Base-by-base conservation (phyloP, 805 yeast genomes). In the Jamesozyma gamospora region DNA sequence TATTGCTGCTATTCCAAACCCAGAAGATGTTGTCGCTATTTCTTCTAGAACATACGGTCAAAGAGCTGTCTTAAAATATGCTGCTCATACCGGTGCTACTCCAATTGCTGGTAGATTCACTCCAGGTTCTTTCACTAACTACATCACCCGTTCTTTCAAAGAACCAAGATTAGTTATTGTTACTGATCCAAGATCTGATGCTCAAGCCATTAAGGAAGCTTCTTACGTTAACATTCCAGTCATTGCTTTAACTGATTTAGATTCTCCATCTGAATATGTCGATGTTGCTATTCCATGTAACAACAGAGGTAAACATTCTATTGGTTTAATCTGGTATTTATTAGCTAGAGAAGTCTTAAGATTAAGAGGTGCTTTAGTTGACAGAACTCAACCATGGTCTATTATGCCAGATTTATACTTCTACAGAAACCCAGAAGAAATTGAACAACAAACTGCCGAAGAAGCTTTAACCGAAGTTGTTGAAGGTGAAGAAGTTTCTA, bases 391-490 rank as follows among this genome's bases (percentile, higher is more conserved):
- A 71, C 81, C 83, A 71, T 92, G 99, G 99, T 75, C 94, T 60
- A 92, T 92, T 69, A 92, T 92, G 98, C 97, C 97, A 71, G 99
- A 92, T 77, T 81, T 92, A 72, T 92, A 88, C 90, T 92, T 92
- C 88, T 92, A 92, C 96, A 92, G 99, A 82, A 96, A 92, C 77
- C 98, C 99, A 67, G 97, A 90, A 78, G 99, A 92, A 75, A 82
- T 83, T 71, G 95, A 86, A 75, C 71, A 70, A 63, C 77, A 72
- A 57, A 75, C 70, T 58, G 76, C 75, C 59, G 83, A 77, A 64
- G 81, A 72, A 62, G 74, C 70, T 54, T 77, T 73, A 60, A 86
- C 75, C 68, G 80, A 81, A 76, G 79, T 79, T 61, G 72, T 70
- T 58, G 74, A 70, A 58, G 75, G 70, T 60, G 75, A 78, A 57